Evolutionary conservation across 2,329 filamentous ascomycete species (phyloP).

Genomic region (Penicillium aurantiogriseum): DNA sequence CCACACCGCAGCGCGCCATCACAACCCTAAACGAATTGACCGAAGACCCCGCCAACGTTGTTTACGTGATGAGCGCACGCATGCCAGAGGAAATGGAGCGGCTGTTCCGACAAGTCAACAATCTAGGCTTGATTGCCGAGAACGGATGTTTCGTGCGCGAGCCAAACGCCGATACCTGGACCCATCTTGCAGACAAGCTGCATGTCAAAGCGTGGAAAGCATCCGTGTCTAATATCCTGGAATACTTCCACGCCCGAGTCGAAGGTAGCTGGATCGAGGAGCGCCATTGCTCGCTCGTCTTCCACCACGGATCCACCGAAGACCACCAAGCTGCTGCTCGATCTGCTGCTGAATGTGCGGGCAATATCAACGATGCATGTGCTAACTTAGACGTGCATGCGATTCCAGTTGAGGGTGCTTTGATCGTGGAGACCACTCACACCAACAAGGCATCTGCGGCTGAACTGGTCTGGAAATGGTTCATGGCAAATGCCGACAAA

Average conservation of each 20-base stretch:
- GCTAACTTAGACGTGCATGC: conserved; percentile 80
- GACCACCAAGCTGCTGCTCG: conserved; percentile 73
- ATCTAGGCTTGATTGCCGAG: conserved; percentile 86
- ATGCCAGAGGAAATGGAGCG: conserved; percentile 84
- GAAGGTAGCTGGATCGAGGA: conserved; percentile 87
- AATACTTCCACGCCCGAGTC: conserved; percentile 86
- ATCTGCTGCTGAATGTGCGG: conserved; percentile 84
- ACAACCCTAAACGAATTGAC: conserved; percentile 80
- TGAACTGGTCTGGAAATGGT: conserved; percentile 65
- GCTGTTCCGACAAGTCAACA: conserved; percentile 78
- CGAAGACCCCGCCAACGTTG: conserved; percentile 74
- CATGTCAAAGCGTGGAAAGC: conserved; percentile 77
- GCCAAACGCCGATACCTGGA: conserved; percentile 68
- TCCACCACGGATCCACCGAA: conserved; percentile 82
- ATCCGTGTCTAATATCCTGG: conserved; percentile 76
- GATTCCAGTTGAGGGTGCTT: conserved; percentile 72
- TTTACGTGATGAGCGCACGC: conserved; percentile 92
- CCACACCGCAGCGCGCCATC: conserved; percentile 80
- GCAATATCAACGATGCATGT: conserved; percentile 93
- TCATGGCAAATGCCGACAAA: conserved; percentile 57
- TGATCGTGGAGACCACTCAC: conserved; percentile 80
- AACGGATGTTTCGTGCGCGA: conserved; percentile 89
- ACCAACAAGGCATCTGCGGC: conserved; percentile 88
- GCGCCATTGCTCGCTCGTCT: conserved; percentile 85
- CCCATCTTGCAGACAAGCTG: conserved; percentile 69